phyloP scores from a whole-genome alignment of 2,329 filamentous ascomycete species.

The Aspergillus japonicus region DNA sequence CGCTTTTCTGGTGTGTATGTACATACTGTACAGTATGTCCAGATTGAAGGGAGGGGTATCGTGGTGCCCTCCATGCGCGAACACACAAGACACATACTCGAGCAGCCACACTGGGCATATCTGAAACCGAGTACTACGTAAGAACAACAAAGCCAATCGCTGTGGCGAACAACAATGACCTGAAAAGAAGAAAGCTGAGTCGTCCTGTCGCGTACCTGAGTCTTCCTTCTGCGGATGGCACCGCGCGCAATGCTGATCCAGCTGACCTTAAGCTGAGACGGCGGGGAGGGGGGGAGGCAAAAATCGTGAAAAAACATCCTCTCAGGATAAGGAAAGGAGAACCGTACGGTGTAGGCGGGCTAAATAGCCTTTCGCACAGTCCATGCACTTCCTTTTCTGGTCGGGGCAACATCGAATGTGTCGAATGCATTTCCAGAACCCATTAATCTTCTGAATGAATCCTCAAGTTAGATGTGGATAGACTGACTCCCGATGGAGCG shows the following conservation, averaged over 20 bases:
- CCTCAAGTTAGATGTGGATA: neutral
- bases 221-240: slow-evolving; percentile 3
- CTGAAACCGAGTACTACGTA: neutral
- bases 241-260: neutral
- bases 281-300: neutral
- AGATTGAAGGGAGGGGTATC: neutral
- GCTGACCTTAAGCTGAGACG: slow-evolving; percentile 2
- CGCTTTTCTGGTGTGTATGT: slow-evolving; percentile 5
- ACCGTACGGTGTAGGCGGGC: neutral
- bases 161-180: neutral
- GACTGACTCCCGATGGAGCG: slow-evolving; percentile 4
- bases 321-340: neutral
- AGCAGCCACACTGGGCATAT: neutral
- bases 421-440: neutral
- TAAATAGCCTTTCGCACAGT: neutral
- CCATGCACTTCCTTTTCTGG: neutral
- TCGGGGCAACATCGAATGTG: neutral
- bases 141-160: neutral
- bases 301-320: neutral
- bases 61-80: neutral
- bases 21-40: neutral
- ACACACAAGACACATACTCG: neutral
- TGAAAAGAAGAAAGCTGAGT: neutral
- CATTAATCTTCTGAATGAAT: neutral
- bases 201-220: neutral